Percentiles rank a stretch among this genome's conserved stretches.
Evolutionary conservation across 2,329 filamentous ascomycete species (phyloP).

Genomic region (Rutstroemia sp.): DNA sequence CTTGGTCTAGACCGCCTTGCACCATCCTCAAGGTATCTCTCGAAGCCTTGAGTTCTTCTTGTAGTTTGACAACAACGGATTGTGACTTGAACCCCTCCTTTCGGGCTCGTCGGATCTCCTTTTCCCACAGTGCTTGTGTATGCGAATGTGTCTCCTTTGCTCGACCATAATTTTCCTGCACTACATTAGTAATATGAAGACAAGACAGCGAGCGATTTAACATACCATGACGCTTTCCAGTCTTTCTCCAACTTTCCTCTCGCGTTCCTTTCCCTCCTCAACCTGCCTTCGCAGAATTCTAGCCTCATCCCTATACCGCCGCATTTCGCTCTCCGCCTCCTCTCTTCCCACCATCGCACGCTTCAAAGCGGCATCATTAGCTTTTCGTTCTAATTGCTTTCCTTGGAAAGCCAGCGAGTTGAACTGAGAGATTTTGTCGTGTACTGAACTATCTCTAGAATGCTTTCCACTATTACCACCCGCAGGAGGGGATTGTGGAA

Average conservation of each 20-base stretch:
- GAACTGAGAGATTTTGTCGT: conserved; percentile 65
- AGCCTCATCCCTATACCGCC: conserved; percentile 54
- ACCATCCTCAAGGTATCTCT: conserved; percentile 43
- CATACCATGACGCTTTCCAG: conserved; percentile 63
- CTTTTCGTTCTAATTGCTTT: conserved; percentile 56
- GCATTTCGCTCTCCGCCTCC: conserved; percentile 63
- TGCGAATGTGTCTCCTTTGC: conserved; percentile 63
- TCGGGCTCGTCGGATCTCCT: conserved; percentile 60
- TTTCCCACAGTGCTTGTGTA: conserved; percentile 63
- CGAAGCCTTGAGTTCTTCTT: conserved; percentile 63
- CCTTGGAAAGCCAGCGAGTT: conserved; percentile 53
- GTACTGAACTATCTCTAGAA: conserved; percentile 51
- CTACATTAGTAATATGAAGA: conserved; percentile 10
- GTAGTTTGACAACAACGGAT: conserved; percentile 60
- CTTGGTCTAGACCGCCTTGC: conserved; percentile 53
- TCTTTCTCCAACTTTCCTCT: conserved; percentile 58
- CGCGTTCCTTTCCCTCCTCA: conserved; percentile 58
- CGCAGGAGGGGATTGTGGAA: conserved; percentile 12
- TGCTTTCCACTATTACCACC: conserved; percentile 15
- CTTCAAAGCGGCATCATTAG: conserved; percentile 57
- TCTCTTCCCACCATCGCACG: conserved; percentile 62
- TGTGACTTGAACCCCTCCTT: conserved; percentile 74
- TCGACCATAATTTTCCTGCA: conserved; percentile 60
- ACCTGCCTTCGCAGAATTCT: conserved; percentile 47
- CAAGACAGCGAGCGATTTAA: conserved; percentile 20